Base-by-base conservation (phyloP, 805 yeast genomes). In the Candida boidinii region DNA sequence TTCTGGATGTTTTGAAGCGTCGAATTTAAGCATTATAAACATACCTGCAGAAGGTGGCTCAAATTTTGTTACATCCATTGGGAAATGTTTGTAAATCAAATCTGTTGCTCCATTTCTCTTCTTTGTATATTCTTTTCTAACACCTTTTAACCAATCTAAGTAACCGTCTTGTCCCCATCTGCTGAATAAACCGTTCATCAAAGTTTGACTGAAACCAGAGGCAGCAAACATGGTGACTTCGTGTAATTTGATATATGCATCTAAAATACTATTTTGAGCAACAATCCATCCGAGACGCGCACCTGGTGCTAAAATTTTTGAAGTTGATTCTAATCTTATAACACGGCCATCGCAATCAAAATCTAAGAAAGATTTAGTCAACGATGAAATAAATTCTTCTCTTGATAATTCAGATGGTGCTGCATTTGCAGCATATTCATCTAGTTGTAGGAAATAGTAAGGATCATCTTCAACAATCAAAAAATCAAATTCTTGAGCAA, bases 381-480 rank as follows among this genome's bases (percentile, higher is more conserved):
- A 71, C 35, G 65, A 66, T 8, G 60, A 59, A 29, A 75, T 44
- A 44, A 75, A 70, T 35, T 65, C 66, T 12, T 61, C 60, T 37
- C 66, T 62, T 15, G 48, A 39, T 64, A 31, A 61, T 40, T 57
- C 66, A 42, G 49, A 66, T 53, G 21, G 58, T 60, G 39, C 62
- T 58, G 45, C 61, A 56, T 65, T 69, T 60, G 46, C 42, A 19
- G 68, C 62, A 43, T 62, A 60, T n/a, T 57, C 42, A 36, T 64
- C 73, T 61, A 79, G 66, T 46, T 78, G 81, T 48, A 84, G 58
- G 56, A 76, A 83, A 57, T 79, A 83, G 64, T 84, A 85, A 6
- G 94, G 94, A 59, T 85, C 94, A 53, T 84, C 95, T 57, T 85
- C 94, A 34, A 83, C 55, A 36, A 84, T 76, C 21, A 85, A 49